These are phyloP conservation scores for Leccinum subrobustum DNA, from an alignment of 1,284 basidiomycete genomes.

Conservation along the genomic window DNA sequence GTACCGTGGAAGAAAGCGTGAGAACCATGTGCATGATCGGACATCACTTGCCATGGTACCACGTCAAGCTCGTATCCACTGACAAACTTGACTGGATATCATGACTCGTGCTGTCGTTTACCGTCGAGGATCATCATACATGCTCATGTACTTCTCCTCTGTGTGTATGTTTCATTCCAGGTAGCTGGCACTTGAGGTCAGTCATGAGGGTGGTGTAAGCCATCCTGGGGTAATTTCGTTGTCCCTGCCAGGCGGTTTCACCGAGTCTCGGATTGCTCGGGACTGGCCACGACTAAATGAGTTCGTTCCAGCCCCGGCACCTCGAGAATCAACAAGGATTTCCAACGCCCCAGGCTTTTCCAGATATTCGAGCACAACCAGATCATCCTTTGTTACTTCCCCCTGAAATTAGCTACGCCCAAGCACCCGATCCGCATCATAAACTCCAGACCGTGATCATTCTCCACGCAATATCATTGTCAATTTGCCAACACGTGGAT, in stretches of 20 bases:
- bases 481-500: slow-evolving; percentile 3
- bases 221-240: too few species aligned
- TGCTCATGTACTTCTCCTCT: too few species aligned
- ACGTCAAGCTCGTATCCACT: too few species aligned
- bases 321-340: not conserved
- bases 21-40: slow-evolving; percentile 5
- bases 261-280: too few species aligned
- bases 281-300: not conserved
- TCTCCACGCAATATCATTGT: not conserved
- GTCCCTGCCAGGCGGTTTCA: too few species aligned
- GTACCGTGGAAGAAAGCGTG: slow-evolving; percentile 7
- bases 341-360: not conserved
- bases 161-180: too few species aligned
- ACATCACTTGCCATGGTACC: too few species aligned
- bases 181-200: too few species aligned
- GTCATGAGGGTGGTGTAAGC: too few species aligned
- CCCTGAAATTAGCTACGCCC: not conserved
- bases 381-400: not conserved
- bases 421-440: not conserved
- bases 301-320: not conserved
- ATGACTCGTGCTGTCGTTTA: too few species aligned
- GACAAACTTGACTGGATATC: too few species aligned
- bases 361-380: not conserved
- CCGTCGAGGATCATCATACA: too few species aligned
- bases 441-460: not conserved